Evolutionary conservation across 2,329 filamentous ascomycete species (phyloP).

Genomic region (Colletotrichum godetiae): DNA sequence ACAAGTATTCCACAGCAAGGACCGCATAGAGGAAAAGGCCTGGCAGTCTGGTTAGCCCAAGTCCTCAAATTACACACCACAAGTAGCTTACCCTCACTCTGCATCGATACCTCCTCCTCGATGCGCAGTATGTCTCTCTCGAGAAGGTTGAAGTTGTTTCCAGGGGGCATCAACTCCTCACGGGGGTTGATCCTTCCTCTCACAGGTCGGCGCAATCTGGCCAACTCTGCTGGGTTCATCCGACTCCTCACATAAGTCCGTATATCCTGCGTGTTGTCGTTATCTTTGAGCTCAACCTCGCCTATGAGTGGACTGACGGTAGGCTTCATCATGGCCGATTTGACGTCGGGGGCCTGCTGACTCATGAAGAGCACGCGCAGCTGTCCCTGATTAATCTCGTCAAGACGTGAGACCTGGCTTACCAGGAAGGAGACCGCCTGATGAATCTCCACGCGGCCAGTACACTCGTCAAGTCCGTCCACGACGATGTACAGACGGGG

Average conservation of each 20-base stretch:
- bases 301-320: slow-evolving; percentile 36
- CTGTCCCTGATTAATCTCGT: slow-evolving; percentile 38
- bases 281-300: slow-evolving; percentile 44
- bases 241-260: slow-evolving; percentile 15
- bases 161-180: background rate
- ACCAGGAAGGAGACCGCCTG: slow-evolving; percentile 42
- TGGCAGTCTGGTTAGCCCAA: slow-evolving; percentile 18
- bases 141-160: background rate
- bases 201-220: background rate
- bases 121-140: slow-evolving; percentile 4
- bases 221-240: background rate
- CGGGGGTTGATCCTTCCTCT: background rate
- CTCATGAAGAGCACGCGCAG: slow-evolving; percentile 48
- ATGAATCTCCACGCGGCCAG: slow-evolving; percentile 40
- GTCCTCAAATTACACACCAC: background rate
- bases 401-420: slow-evolving; percentile 38
- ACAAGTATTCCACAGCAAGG: slow-evolving; percentile 45
- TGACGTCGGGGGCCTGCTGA: slow-evolving; percentile 43
- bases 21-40: slow-evolving; percentile 47
- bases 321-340: slow-evolving; percentile 37
- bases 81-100: slow-evolving; percentile 26
- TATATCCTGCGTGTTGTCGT: slow-evolving; percentile 27
- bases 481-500: slow-evolving; percentile 50
- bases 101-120: slow-evolving; percentile 16
- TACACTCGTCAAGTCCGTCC: slow-evolving; percentile 58